A percentile compares a stretch with the other conserved stretches of the same genome.
Conservation (phyloP, 495 filamentous ascomycete genomes). For the Xylaria scruposa region DNA sequence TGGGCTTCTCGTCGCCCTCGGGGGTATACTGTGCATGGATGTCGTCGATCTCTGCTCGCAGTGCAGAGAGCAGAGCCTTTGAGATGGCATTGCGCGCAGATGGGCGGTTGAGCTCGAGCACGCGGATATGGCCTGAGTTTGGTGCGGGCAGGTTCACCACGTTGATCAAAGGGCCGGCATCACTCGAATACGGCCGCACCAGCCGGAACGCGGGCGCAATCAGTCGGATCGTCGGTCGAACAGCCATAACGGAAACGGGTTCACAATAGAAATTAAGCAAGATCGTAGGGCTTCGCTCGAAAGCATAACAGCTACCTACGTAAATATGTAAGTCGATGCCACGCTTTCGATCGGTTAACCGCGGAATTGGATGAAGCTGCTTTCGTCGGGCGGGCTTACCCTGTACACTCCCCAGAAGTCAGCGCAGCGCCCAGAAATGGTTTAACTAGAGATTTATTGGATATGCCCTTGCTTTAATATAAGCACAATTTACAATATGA, state of each 20-base stretch:
- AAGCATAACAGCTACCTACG: background rate
- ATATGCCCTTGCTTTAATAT: background rate
- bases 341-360: constrained; percentile 19
- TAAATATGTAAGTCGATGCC: background rate
- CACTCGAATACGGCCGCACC: constrained; percentile 43
- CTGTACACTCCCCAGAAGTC: background rate
- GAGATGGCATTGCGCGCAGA: constrained; percentile 90
- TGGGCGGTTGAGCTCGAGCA: constrained; percentile 87
- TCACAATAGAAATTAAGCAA: background rate
- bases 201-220: constrained; percentile 32
- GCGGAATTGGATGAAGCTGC: constrained; percentile 8
- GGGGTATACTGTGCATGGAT: constrained; percentile 69
- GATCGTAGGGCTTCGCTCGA: background rate
- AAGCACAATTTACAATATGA: background rate
- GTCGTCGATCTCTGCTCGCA: constrained; percentile 71
- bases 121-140: constrained; percentile 80
- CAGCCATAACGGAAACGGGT: constrained; percentile 25
- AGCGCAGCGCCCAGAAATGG: background rate
- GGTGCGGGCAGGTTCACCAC: constrained; percentile 77
- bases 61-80: constrained; percentile 69
- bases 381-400: background rate
- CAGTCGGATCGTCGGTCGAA: constrained; percentile 32
- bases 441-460: background rate
- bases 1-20: constrained; percentile 54
- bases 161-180: constrained; percentile 65